A percentile compares a stretch with the other conserved stretches of the same genome.
Conservation (phyloP, 148 eudicot genomes). For the Chenopodium quinoa region DNA sequence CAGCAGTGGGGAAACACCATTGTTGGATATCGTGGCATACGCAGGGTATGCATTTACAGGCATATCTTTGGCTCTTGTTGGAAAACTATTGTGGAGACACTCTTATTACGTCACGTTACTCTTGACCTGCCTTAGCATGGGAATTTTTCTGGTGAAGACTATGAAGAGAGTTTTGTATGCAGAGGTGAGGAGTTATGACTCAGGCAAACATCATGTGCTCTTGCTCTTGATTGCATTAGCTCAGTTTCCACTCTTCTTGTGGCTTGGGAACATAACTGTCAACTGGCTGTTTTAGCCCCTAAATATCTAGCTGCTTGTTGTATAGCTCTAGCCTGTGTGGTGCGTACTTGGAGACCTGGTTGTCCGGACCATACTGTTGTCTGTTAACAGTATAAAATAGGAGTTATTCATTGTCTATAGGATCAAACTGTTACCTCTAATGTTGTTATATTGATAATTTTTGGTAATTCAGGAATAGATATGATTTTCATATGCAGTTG, state of each 20-base stretch:
- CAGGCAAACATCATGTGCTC: constrained; percentile 64
- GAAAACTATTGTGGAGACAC: constrained; percentile 46
- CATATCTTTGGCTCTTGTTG: constrained; percentile 54
- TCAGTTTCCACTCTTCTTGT: constrained; percentile 72
- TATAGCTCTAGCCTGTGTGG: constrained; percentile 12
- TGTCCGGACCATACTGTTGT: neutral
- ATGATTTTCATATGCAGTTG: neutral
- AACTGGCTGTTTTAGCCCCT: constrained; percentile 56
- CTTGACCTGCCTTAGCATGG: constrained; percentile 82
- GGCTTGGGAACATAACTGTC: constrained; percentile 73
- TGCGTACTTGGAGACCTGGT: neutral
- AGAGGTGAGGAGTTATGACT: constrained; percentile 69
- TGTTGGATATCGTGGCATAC: constrained; percentile 68
- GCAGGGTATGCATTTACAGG: constrained; percentile 81
- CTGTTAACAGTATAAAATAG: neutral
- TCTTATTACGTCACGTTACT: constrained; percentile 59
- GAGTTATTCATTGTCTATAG: neutral
- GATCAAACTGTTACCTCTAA: neutral
- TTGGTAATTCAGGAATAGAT: constrained; percentile 1
- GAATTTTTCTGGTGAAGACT: constrained; percentile 73
- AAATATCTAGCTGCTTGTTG: neutral
- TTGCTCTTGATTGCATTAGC: constrained; percentile 71
- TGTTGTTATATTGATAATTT: neutral
- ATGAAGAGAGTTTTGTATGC: constrained; percentile 80
- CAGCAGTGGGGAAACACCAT: constrained; percentile 69